Evolutionary conservation across 176 grass and related monocot genomes (phyloP).

Genomic region (Musa schizocarpa): DNA sequence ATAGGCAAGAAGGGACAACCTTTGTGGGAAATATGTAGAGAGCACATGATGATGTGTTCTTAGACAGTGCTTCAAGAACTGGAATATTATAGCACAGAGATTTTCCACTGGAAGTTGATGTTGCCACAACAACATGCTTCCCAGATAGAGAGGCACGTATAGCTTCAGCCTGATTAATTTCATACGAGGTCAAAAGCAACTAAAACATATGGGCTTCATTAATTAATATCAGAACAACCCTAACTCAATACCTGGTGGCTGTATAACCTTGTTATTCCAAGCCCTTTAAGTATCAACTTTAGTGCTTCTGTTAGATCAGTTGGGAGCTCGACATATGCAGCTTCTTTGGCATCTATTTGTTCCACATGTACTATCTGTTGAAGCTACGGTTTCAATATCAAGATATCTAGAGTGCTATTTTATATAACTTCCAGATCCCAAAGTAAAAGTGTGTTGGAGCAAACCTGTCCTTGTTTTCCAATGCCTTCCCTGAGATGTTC

Average conservation of each 20-base stretch:
- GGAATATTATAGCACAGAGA: conserved; percentile 96
- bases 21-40: conserved; percentile 97
- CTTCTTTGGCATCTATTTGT: conserved; percentile 51
- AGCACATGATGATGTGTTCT: conserved; percentile 47
- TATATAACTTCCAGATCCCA: conserved; percentile 4
- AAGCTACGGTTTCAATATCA: conserved; percentile 9
- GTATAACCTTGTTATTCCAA: conserved; percentile 77
- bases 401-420: conserved; percentile 2
- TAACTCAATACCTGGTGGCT: conserved; percentile 62
- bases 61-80: conserved; percentile 70
- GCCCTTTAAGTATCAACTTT: conserved; percentile 43
- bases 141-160: conserved; percentile 55
- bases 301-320: conserved; percentile 41
- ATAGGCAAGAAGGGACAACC: conserved; percentile 29
- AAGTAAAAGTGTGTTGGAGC: conserved; percentile 17
- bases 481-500: conserved; percentile 74
- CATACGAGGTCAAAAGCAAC: conserved; percentile 3
- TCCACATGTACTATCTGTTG: conserved; percentile 75
- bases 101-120: conserved; percentile 95
- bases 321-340: conserved; percentile 52
- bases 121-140: conserved; percentile 68
- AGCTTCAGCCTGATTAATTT: conserved; percentile 53
- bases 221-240: background rate
- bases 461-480: conserved; percentile 77
- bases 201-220: background rate